Evolutionary conservation across 768 basidiomycete genomes (phyloP).

Genomic region (Leccinum subtestaceum): DNA sequence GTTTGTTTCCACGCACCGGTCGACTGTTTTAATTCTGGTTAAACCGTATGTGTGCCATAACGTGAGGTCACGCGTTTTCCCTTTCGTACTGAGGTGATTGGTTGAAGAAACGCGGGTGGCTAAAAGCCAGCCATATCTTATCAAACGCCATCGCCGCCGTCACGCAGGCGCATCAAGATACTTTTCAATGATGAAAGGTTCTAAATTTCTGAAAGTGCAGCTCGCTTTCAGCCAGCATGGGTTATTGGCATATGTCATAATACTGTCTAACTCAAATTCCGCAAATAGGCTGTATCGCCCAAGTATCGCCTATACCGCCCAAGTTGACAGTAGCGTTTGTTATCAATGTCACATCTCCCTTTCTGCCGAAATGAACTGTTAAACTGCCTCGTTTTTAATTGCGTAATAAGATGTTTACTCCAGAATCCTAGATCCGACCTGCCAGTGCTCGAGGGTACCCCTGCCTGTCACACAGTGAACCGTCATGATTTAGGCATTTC

Average conservation of each 20-base stretch:
- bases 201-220: too few species aligned
- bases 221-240: too few species aligned
- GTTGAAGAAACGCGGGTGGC: not conserved
- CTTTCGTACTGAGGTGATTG: not conserved
- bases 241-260: too few species aligned
- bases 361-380: constrained; percentile 15
- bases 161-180: not conserved
- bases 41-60: not conserved
- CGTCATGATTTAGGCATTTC: not conserved
- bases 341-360: not conserved
- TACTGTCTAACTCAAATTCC: not conserved
- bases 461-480: not conserved
- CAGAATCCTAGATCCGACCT: not conserved
- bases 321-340: not conserved
- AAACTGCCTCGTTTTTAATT: constrained; percentile 24
- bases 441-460: not conserved
- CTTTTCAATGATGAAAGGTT: not conserved
- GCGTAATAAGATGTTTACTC: constrained; percentile 1
- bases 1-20: constrained; percentile 11
- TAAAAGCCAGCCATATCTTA: not conserved
- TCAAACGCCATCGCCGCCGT: not conserved
- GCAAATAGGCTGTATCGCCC: not conserved
- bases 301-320: not conserved
- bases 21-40: not conserved
- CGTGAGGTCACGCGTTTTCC: not conserved